A percentile compares a stretch with the other conserved stretches of the same genome.
Evolutionary conservation across 331 rosid genomes (phyloP).

Genomic region (Spiraea crenata): DNA sequence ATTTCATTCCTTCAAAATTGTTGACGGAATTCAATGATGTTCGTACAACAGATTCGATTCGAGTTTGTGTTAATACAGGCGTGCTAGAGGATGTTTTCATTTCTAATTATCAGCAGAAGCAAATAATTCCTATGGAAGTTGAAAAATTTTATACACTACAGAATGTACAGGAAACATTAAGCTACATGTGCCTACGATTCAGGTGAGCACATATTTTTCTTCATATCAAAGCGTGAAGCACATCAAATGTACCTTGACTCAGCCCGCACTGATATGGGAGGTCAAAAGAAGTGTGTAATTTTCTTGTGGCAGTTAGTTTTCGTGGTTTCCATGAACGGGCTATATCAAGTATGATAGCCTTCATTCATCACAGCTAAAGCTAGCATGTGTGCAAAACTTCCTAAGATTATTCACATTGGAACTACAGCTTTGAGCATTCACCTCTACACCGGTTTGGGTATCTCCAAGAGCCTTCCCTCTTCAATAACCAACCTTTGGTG

Average conservation of each 20-base stretch:
- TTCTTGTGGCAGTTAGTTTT: background rate
- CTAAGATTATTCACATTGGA: conserved; percentile 8
- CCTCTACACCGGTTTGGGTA: background rate
- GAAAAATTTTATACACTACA: background rate
- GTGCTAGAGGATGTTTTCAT: background rate
- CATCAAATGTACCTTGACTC: background rate
- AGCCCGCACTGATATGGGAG: background rate
- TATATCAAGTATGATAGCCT: background rate
- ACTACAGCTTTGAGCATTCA: background rate
- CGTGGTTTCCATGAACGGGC: background rate
- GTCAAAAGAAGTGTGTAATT: background rate
- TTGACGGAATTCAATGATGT: too few species aligned
- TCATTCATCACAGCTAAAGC: background rate
- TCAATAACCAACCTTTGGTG: conserved; percentile 34
- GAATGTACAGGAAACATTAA: background rate
- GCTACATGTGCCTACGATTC: background rate
- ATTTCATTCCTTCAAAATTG: too few species aligned
- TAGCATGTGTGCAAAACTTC: background rate
- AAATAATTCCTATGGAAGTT: background rate
- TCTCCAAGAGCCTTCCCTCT: conserved; percentile 30
- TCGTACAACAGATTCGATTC: too few species aligned
- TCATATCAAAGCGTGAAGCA: background rate
- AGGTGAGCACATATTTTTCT: background rate
- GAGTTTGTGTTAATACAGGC: too few species aligned
- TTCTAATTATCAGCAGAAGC: background rate